Base-by-base conservation (phyloP, 176 grass and related monocot species). In the Aegilops tauschii region DNA sequence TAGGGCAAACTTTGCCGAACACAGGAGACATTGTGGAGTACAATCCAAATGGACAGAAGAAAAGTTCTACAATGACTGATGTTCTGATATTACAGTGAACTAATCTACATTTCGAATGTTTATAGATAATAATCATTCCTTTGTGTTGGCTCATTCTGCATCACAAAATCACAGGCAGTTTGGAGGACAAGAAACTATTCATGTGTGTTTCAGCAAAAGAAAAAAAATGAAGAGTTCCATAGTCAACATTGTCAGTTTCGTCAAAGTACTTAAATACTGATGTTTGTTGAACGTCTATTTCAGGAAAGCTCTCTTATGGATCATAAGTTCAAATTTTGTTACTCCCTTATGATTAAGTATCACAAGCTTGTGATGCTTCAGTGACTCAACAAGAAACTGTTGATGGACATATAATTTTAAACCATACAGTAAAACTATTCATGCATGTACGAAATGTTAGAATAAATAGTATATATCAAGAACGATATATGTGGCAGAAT, bases 391-490 rank as follows among this genome's bases (percentile, higher is more conserved):
- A 8, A 9, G 78, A 25, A 85, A n/a, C 13, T 45, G 37, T 23
- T 67, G 31, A 74, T 67, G 44, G 1, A 68, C 35, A 12, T 77
- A 76, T 76, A 77, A 29, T 86, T 69, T 70, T 23, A 82, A 70
- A 62, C 12, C 36, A 82, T 75, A 65, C 1, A 64, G 49, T 61
- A 81, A 85, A 50, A 30, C 2, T 52, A 4, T 62, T 54, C 69
- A 71, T 77, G 88, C 34, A 86, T 68, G 65, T 67, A 70, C 8
- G 28, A 82, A 82, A 71, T 63, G 17, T 71, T 49, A 86, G 70
- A 37, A 71, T 8, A 39, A 69, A 29, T 40, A 81, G 37, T 45
- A 64, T 66, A 89, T 1, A 21, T 44, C 9, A 73, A 2, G 0
- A 82, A 50, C 29, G 82, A 77, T 30, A 71, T 78, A 52, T 12